Conservation (phyloP, 768 basidiomycete species). For the Tulasnella sp. region DNA sequence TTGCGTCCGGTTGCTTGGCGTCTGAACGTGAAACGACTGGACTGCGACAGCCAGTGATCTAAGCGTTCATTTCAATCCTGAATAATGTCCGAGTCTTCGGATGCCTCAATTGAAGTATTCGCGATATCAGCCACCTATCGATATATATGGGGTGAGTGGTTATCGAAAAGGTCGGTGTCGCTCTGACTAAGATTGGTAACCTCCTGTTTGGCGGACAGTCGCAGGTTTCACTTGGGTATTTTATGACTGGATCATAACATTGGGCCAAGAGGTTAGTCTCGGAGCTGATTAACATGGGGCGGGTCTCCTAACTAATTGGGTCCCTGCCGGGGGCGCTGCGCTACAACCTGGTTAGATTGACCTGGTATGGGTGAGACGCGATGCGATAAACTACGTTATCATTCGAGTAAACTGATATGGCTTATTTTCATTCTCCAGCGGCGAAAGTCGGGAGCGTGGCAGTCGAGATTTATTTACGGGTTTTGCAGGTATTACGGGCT, state of each 20-base stretch:
- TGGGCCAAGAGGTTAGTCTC: background rate
- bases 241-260: background rate
- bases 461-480: too few relatives aligned
- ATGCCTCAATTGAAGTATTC: background rate
- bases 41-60: too few relatives aligned
- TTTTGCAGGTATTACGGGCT: too few relatives aligned
- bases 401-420: background rate
- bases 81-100: too few relatives aligned
- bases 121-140: background rate
- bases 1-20: too few relatives aligned
- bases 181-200: background rate
- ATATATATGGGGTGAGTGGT: background rate
- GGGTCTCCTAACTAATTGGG: background rate
- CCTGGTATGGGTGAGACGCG: background rate
- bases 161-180: background rate
- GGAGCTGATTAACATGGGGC: background rate
- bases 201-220: background rate
- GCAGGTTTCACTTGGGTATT: background rate
- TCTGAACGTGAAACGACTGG: too few relatives aligned
- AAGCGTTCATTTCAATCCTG: background rate
- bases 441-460: background rate
- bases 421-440: background rate
- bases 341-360: background rate
- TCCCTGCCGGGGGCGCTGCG: background rate
- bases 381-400: too few relatives aligned